Conservation (phyloP, 257 asterid species). For the Asclepias syriaca region DNA sequence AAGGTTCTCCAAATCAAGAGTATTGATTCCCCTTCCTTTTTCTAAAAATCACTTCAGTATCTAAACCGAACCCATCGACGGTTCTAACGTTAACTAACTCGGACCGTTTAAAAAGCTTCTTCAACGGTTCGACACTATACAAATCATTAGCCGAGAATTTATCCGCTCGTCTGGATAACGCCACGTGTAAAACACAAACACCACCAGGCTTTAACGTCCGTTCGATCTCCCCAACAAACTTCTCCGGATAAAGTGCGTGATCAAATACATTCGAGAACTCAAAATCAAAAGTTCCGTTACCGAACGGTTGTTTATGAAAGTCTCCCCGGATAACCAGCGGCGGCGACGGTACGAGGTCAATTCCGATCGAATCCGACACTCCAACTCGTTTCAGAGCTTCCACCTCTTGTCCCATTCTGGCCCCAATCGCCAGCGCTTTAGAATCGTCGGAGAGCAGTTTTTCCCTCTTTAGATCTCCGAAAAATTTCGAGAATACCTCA, state of each 20-base stretch:
- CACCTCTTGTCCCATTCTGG: constrained; percentile 87
- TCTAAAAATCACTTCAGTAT: constrained; percentile 71
- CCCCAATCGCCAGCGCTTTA: constrained; percentile 63
- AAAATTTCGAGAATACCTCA: constrained; percentile 49
- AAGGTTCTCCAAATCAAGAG: neutral
- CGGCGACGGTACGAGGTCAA: constrained; percentile 73
- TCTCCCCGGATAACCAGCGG: constrained; percentile 74
- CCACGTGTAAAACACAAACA: constrained; percentile 70
- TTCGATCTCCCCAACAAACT: constrained; percentile 65
- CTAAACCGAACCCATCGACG: constrained; percentile 79
- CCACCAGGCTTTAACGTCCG: constrained; percentile 71
- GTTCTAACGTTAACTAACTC: constrained; percentile 46
- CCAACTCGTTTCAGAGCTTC: constrained; percentile 69
- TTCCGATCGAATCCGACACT: constrained; percentile 53
- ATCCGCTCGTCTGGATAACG: constrained; percentile 58
- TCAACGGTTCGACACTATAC: constrained; percentile 62
- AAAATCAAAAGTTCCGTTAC: constrained; percentile 51
- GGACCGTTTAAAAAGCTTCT: constrained; percentile 53
- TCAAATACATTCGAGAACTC: constrained; percentile 91
- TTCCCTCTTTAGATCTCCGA: constrained; percentile 31
- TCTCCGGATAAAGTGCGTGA: constrained; percentile 76
- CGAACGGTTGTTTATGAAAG: constrained; percentile 74
- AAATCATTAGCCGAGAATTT: constrained; percentile 81
- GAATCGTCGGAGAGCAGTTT: constrained; percentile 40
- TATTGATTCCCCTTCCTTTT: constrained; percentile 23